Percentiles rank a stretch among this genome's conserved stretches.
phyloP scores from a whole-genome alignment of 2,329 filamentous ascomycete genomes.

The Phialophora tarda region DNA sequence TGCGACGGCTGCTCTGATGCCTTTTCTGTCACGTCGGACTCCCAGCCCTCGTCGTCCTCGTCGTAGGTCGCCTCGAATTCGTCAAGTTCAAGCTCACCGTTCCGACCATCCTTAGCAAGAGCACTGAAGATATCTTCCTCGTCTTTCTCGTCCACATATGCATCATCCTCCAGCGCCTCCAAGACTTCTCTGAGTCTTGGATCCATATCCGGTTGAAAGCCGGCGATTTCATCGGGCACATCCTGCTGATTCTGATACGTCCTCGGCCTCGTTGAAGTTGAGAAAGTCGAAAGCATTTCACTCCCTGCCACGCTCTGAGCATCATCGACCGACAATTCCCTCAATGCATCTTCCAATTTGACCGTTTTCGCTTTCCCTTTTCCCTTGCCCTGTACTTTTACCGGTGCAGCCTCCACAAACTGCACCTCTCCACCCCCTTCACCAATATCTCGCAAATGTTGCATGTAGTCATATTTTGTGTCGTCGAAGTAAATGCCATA shows the following conservation, averaged over 20 bases:
- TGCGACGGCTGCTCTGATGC: conserved; percentile 48
- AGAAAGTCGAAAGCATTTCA: conserved; percentile 67
- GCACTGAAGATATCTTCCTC: conserved; percentile 83
- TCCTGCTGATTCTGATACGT: conserved; percentile 94
- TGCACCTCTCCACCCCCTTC: conserved; percentile 71
- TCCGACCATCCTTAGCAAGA: conserved; percentile 68
- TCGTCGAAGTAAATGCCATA: conserved; percentile 96
- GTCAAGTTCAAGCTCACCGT: conserved; percentile 71
- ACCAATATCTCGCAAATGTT: conserved; percentile 91
- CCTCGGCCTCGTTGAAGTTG: conserved; percentile 58
- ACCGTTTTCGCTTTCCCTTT: conserved; percentile 71
- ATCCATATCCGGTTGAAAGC: conserved; percentile 98
- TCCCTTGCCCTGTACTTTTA: conserved; percentile 64
- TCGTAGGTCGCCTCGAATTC: conserved; percentile 73
- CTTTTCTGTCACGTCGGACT: conserved; percentile 90
- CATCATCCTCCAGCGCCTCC: conserved; percentile 93
- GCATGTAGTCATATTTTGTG: conserved; percentile 98
- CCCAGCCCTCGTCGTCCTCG: conserved; percentile 84
- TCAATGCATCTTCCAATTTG: conserved; percentile 85
- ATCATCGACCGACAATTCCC: conserved; percentile 59
- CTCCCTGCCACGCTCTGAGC: conserved; percentile 55
- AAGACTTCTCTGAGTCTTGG: conserved; percentile 86
- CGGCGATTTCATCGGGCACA: conserved; percentile 85
- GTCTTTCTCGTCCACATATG: conserved; percentile 80
- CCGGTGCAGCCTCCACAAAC: conserved; percentile 73